Base-by-base conservation (phyloP, 2,329 filamentous ascomycete genomes). In the Metarhizium anisopliae region DNA sequence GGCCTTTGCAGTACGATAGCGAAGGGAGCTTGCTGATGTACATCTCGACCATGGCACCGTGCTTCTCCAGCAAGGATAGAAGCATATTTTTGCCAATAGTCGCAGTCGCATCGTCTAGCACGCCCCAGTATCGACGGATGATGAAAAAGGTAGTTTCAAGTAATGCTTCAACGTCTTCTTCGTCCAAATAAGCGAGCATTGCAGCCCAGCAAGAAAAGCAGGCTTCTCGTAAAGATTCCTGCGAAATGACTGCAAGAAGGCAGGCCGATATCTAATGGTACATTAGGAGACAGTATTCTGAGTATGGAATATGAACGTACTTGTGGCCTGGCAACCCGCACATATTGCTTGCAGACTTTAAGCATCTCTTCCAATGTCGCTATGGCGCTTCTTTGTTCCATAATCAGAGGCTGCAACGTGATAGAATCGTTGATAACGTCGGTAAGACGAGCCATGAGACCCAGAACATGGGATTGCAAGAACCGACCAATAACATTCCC, bases 141-240 rank as follows among this genome's bases (percentile, higher is more conserved):
- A 96, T 83, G 54, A 92, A 91, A 61, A 97, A 90, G 0, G 92
- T 95, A 56, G 93, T 91, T 66, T 96, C 91, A 8, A 97, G 75
- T 42, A 96, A 79, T 30, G 83, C 78, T 60, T 87, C 85, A 6
- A 96, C 78, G 64, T 96, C 92, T 29, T 91, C 86, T 56, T 86
- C 84, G 10, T 86, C 85, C 51, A 97, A 78, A 53, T 85, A 82
- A 32, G 74, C 80, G 18, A 97, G 79, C 72, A 99, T 85, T 8
- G 85, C 80, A 30, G 83, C 80, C 94, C 94, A 99, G 51, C 91
- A 90, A 4, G 81, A 82, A 64, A 97, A 92, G 2, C 91, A 89
- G 35, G 84, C 77, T 58, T 90, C 80, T 59, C 90, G 84, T n/a
- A 99, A 77, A 50, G 86, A 81, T 49, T 85, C 78, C 52, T 88